phyloP scores from a whole-genome alignment of 768 basidiomycete genomes.

The Exidia glandulosa region DNA sequence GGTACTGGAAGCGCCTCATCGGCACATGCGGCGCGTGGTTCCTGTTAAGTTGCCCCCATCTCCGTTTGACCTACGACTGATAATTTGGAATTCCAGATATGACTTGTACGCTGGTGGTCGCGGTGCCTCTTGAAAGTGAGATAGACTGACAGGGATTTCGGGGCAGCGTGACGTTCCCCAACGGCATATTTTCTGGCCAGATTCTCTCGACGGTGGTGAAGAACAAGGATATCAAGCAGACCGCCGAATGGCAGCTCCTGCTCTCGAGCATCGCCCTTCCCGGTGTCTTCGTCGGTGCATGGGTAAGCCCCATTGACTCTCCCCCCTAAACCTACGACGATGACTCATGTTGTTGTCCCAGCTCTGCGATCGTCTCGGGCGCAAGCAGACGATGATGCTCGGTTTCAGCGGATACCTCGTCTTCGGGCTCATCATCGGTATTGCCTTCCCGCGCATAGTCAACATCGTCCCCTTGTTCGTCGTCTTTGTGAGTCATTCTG shows the following conservation, averaged over 20 bases:
- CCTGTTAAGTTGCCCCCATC: constrained; percentile 6
- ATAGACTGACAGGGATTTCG: background rate
- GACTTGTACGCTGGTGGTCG: background rate
- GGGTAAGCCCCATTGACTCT: constrained; percentile 21
- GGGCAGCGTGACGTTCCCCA: constrained; percentile 51
- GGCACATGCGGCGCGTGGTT: constrained; percentile 69
- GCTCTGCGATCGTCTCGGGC: background rate
- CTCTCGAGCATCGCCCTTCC: constrained; percentile 52
- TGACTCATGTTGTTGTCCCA: background rate
- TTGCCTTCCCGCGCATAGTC: constrained; percentile 51
- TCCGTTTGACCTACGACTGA: background rate
- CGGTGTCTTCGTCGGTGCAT: constrained; percentile 42
- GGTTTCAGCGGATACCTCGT: constrained; percentile 60
- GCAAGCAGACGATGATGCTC: constrained; percentile 40
- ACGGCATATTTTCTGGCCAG: constrained; percentile 54
- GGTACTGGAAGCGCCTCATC: constrained; percentile 58
- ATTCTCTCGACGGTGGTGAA: constrained; percentile 61
- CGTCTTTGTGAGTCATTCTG: constrained; percentile 38
- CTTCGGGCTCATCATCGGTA: constrained; percentile 50
- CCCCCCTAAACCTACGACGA: background rate
- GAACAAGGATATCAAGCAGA: constrained; percentile 40
- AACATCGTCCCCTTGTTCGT: constrained; percentile 55
- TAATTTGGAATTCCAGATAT: background rate
- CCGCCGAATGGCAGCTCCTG: constrained; percentile 61
- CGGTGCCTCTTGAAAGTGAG: background rate